Conservation (phyloP, 305 asterid species). For the Ruellia speciosa region DNA sequence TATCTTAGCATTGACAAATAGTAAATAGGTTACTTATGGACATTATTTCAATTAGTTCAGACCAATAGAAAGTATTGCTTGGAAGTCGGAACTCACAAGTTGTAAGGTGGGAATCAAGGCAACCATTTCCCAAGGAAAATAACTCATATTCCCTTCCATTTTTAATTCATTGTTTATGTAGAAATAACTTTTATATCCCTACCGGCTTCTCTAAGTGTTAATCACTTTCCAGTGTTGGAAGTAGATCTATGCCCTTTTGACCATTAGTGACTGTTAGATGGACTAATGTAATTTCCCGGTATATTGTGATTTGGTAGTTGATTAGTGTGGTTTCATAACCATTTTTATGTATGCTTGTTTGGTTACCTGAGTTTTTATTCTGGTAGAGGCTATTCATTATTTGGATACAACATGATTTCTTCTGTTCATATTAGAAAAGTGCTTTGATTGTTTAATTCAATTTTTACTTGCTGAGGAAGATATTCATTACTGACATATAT, state of each 20-base stretch:
- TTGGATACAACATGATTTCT: background rate
- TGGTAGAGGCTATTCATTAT: no score
- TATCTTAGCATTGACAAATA: background rate
- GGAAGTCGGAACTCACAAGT: no score
- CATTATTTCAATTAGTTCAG: background rate
- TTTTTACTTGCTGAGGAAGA: background rate
- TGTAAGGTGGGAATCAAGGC: background rate
- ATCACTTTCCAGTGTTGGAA: no score
- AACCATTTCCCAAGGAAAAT: background rate
- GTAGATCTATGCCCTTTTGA: no score
- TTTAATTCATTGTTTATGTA: background rate
- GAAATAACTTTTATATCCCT: background rate
- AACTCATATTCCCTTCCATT: background rate
- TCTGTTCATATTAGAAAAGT: background rate
- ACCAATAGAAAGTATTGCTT: background rate
- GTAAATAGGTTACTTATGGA: background rate
- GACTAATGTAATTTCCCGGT: no score
- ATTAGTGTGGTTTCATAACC: no score
- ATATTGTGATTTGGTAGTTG: no score
- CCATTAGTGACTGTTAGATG: no score
- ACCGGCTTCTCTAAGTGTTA: background rate
- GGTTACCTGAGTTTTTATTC: no score
- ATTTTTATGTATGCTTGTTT: no score
- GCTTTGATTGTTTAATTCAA: background rate
- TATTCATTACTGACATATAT: no score